Evolutionary conservation across 768 basidiomycete species (phyloP).

Genomic region (Kwoniella sp.): DNA sequence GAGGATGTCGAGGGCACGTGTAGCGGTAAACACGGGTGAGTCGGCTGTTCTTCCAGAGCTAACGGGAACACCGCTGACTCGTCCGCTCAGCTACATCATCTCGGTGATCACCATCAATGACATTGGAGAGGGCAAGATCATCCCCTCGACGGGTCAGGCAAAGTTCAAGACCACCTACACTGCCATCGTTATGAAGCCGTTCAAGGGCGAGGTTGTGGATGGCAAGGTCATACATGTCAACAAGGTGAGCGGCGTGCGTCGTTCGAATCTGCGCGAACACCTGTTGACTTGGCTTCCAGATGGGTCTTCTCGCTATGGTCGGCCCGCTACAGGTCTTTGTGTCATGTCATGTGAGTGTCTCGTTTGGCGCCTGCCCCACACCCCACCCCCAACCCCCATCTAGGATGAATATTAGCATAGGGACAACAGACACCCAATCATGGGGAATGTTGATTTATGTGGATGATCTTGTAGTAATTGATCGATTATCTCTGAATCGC

Average conservation of each 20-base stretch:
- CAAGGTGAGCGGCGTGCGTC: slow-evolving; percentile 60
- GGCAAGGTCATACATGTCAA: slow-evolving; percentile 92
- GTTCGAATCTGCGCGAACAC: neutral
- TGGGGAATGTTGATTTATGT: slow-evolving; percentile 50
- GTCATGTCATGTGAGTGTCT: slow-evolving; percentile 73
- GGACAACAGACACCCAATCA: slow-evolving; percentile 48
- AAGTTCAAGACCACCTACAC: slow-evolving; percentile 92
- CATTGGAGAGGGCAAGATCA: slow-evolving; percentile 86
- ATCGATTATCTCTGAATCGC: slow-evolving; percentile 44
- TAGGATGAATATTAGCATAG: slow-evolving; percentile 52
- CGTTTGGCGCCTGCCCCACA: neutral
- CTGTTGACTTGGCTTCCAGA: slow-evolving; percentile 55
- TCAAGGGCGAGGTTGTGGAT: slow-evolving; percentile 97
- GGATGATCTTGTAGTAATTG: slow-evolving; percentile 52
- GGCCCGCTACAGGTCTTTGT: slow-evolving; percentile 93
- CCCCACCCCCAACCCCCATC: slow-evolving; percentile 3
- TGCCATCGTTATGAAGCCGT: slow-evolving; percentile 99
- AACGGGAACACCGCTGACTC: slow-evolving; percentile 9
- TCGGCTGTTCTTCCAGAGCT: neutral
- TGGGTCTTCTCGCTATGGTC: slow-evolving; percentile 97
- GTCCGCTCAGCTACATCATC: slow-evolving; percentile 47
- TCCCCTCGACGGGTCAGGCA: slow-evolving; percentile 87
- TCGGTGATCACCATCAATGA: slow-evolving; percentile 61
- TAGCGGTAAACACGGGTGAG: slow-evolving; percentile 78
- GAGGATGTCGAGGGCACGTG: slow-evolving; percentile 97